Conservation (phyloP, 2,329 filamentous ascomycete genomes). For the Verticillium dahliae region DNA sequence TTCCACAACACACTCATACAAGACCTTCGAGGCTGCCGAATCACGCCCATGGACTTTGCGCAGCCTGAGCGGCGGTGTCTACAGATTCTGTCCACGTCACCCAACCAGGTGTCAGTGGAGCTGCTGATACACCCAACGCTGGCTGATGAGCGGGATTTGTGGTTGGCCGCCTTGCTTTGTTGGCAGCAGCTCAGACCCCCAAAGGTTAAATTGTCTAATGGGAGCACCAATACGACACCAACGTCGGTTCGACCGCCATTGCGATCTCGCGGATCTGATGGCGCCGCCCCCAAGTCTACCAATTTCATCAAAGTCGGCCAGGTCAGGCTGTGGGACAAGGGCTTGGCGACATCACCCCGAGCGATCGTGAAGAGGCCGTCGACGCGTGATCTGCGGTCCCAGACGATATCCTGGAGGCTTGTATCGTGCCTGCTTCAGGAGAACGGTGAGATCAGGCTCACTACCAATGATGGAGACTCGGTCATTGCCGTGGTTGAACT, state of each 20-base stretch:
- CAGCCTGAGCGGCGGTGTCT: slow-evolving; percentile 42
- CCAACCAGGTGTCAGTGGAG: slow-evolving; percentile 47
- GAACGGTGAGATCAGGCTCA: slow-evolving; percentile 87
- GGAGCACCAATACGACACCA: slow-evolving; percentile 29
- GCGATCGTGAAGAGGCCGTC: slow-evolving; percentile 52
- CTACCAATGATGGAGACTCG: slow-evolving; percentile 76
- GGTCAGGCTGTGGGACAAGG: slow-evolving; percentile 86
- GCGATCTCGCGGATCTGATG: slow-evolving; percentile 10
- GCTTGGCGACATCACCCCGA: slow-evolving; percentile 45
- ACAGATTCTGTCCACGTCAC: slow-evolving; percentile 34
- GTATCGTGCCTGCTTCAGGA: slow-evolving; percentile 93
- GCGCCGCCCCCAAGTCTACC: slow-evolving; percentile 15
- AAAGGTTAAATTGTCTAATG: slow-evolving; percentile 45
- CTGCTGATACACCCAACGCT: slow-evolving; percentile 59
- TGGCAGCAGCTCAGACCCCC: slow-evolving; percentile 71
- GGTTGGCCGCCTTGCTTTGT: slow-evolving; percentile 73
- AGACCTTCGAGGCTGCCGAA: slow-evolving; percentile 68
- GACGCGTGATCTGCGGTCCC: slow-evolving; percentile 46
- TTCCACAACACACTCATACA: slow-evolving; percentile 63
- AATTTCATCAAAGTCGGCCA: slow-evolving; percentile 96
- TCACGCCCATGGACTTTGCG: slow-evolving; percentile 47
- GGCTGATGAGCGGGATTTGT: slow-evolving; percentile 64
- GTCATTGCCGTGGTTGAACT: slow-evolving; percentile 80
- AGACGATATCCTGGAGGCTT: slow-evolving; percentile 66
- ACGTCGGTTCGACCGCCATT: slow-evolving; percentile 22